Base-by-base conservation (phyloP, 2,329 filamentous ascomycete genomes). In the Exophiala alcalophila region DNA sequence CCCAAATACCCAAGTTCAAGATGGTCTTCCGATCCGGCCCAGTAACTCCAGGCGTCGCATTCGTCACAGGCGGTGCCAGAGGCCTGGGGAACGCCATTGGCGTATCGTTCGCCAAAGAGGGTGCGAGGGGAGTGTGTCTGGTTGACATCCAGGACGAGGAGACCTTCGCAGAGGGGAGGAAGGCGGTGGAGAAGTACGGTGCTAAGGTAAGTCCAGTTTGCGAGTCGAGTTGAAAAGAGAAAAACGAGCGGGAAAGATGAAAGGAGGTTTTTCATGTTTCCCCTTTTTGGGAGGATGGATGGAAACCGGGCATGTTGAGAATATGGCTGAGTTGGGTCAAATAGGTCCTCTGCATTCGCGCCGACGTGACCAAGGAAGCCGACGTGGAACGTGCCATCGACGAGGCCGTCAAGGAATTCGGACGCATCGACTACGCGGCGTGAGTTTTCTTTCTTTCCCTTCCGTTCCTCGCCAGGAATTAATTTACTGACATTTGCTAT, bases 391-490 rank as follows among this genome's bases (percentile, higher is more conserved):
- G 38, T 11, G 50, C 50, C 2, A 36, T 53, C 12, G 39, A 32
- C 9, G 29, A 48, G 39, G 42, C 41, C 4, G 48, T 53, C n/a
- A 38, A 43, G 7, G 47, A 53, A 21, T 53, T 53, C 16, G 50
- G 50, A 7, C 35, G 90, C 31, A 69, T 91, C 2, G 90, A 96
- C 63, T 74, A 95, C 60, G 86, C 94, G 59, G 95, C 95, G 80
- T 50, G 12, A 44, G 46, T 44, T 12, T 23, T n/a, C 21, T 25
- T 20, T 21, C 20, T 28, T 5, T 8, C 20, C 14, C 5, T 29
- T 19, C 15, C 5, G 10, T 12, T 12, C 23, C 3, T 14, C 14
- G 4, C 8, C 8, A 16, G 9, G 10, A n/a, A 20, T 11, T 12
- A n/a, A n/a, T n/a, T n/a, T n/a, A n/a, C n/a, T n/a, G n/a, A n/a